These are phyloP conservation scores for Globisporangium camurandrum DNA, from an alignment of 352 stramenopile genomes.

Conservation along the genomic window DNA sequence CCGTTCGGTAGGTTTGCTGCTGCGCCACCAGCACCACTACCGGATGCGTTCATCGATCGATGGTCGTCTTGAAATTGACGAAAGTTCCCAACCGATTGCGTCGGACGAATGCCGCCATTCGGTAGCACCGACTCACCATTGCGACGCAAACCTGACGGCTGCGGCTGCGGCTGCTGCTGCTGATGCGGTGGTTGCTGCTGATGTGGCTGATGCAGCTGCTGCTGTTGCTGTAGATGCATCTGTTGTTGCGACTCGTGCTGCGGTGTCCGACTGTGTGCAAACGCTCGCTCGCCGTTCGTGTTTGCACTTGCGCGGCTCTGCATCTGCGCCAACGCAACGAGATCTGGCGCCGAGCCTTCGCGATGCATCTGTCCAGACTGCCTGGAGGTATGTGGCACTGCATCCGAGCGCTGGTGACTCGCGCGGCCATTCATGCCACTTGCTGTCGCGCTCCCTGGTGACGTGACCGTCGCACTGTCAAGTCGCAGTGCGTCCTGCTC, in stretches of 20 bases:
- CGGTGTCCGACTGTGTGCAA: too few species aligned
- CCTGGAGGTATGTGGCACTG: slow-evolving; percentile 7
- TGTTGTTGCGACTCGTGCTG: too few species aligned
- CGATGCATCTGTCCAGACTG: slow-evolving; percentile 21
- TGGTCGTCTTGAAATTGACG: slow-evolving; percentile 53
- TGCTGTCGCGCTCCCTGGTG: background rate
- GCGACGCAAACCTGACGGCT: slow-evolving; percentile 16
- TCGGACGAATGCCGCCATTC: slow-evolving; percentile 36
- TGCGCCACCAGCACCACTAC: background rate
- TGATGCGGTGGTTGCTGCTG: too few species aligned
- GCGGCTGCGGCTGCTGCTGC: slow-evolving; percentile 12
- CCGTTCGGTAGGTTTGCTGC: too few species aligned
- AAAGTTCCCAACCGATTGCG: slow-evolving; percentile 74
- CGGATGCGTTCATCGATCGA: slow-evolving; percentile 3
- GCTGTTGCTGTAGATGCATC: too few species aligned
- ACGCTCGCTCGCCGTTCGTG: slow-evolving; percentile 8
- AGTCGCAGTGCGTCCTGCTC: slow-evolving; percentile 40
- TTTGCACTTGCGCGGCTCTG: slow-evolving; percentile 7
- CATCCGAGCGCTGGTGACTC: background rate
- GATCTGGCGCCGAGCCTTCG: slow-evolving; percentile 29
- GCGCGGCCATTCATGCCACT: background rate
- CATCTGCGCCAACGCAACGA: slow-evolving; percentile 11
- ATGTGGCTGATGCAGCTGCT: too few species aligned
- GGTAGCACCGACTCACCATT: slow-evolving; percentile 14
- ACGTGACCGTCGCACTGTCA: slow-evolving; percentile 4